These are phyloP conservation scores for Colletotrichum sojae DNA, from an alignment of 2,329 filamentous ascomycete species.

Conservation along the genomic window DNA sequence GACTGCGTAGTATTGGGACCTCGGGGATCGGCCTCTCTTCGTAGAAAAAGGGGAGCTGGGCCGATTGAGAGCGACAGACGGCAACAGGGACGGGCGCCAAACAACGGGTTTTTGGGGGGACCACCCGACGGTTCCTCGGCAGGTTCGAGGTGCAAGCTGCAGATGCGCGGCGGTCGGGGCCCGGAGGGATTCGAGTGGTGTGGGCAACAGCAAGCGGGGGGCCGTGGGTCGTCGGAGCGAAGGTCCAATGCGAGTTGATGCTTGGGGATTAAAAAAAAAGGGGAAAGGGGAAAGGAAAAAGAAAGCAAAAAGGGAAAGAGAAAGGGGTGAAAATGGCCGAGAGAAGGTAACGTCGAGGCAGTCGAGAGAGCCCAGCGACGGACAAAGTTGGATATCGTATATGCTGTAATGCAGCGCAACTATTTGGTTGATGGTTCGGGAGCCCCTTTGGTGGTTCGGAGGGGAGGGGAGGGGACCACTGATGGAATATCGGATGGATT, in stretches of 20 bases:
- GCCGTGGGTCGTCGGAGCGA: conserved; percentile 13
- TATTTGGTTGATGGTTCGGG: neutral
- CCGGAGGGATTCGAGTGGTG: conserved; percentile 21
- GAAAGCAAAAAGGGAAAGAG: conserved; percentile 11
- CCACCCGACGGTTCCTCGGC: conserved; percentile 34
- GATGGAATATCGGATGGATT: conserved; percentile 35
- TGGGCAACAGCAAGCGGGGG: conserved; percentile 10
- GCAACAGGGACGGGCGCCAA: conserved; percentile 32
- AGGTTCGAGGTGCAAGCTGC: conserved; percentile 28
- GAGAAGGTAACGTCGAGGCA: conserved; percentile 18
- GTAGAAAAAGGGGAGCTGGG: conserved; percentile 32
- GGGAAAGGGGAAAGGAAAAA: conserved; percentile 16
- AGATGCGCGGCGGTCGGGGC: conserved; percentile 15
- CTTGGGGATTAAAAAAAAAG: neutral
- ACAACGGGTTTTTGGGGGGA: conserved; percentile 29
- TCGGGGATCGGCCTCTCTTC: conserved; percentile 36
- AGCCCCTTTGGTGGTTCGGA: neutral
- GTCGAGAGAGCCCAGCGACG: conserved; percentile 25
- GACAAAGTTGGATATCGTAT: conserved; percentile 27
- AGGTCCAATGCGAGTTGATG: conserved; percentile 1
- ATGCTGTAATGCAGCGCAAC: conserved; percentile 15
- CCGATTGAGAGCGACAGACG: conserved; percentile 23
- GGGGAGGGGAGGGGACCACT: conserved; percentile 12
- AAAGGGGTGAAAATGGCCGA: conserved; percentile 25
- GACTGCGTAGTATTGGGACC: conserved; percentile 33